Evolutionary conservation across 2,329 filamentous ascomycete species (phyloP), one percentile per base, ranked within the genome.

Genomic region (Lecanicillium sp.): DNA sequence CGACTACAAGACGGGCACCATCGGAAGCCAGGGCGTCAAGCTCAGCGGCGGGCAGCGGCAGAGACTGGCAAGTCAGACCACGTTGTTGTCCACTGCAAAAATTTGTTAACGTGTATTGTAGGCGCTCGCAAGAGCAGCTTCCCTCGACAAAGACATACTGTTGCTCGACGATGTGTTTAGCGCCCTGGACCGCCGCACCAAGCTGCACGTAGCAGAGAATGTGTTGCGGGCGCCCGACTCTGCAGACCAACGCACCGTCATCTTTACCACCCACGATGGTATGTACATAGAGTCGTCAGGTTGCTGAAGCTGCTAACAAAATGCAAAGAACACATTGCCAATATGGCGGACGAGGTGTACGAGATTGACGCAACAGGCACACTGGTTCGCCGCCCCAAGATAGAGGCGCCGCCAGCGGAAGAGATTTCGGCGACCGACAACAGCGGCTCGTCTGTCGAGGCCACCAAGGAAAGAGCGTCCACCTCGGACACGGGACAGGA

Each of bases 31-130:
- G 15, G 44, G 44, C 7, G 19, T 38, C 2, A 47, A 40, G n/a
- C 44, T 47, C 24, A 47, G 44, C 17, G 44, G 44, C 8, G 44
- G 44, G 3, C 44, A 47, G 36, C 36, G 44, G 8, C 44, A 47
- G 20, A 37, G 44, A 30, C 19, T 47, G 36, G 44, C 39, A 26
- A 30, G 44, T 11, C 12, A 1, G 15, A 10, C n/a, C n/a, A n/a
- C n/a, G n/a, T n/a, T n/a, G n/a, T n/a, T n/a, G n/a, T n/a, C n/a
- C n/a, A n/a, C n/a, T n/a, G n/a, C n/a, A n/a, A n/a, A n/a, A n/a
- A n/a, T n/a, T n/a, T n/a, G n/a, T 4, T 20, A 26, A 14, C 10
- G 5, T 4, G 8, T 26, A 11, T 15, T 17, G 14, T n/a, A 44
- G 41, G 41, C 41, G n/a, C 29, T 35, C 14, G 41, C 30, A 27